A percentile compares a stretch with the other conserved stretches of the same genome.
These are phyloP conservation scores for Fraxinus velutina DNA, from an alignment of 305 asterid genomes.

Conservation along the genomic window DNA sequence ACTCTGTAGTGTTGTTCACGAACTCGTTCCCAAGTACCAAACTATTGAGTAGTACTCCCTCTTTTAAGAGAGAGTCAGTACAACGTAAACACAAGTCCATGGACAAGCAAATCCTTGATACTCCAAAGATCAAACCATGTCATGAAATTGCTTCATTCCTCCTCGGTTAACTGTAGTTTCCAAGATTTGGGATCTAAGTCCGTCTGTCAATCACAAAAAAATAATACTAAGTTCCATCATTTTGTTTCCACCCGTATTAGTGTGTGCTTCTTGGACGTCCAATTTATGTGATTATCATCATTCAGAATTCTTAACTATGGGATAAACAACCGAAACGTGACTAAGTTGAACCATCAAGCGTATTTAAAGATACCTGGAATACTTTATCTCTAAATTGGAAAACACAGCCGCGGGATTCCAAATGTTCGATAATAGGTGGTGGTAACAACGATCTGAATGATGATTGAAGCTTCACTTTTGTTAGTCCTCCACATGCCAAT, in stretches of 20 bases:
- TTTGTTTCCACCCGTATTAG: not conserved
- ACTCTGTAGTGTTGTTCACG: not conserved
- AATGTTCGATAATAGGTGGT: conserved; percentile 32
- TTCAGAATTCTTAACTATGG: not conserved
- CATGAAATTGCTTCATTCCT: conserved; percentile 16
- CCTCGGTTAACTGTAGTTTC: conserved; percentile 34
- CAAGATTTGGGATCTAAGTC: conserved; percentile 45
- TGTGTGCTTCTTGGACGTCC: not conserved
- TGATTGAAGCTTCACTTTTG: conserved; percentile 42
- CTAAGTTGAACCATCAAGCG: not conserved
- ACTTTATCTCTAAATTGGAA: conserved; percentile 42
- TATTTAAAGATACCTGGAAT: conserved; percentile 30
- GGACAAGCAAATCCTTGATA: not conserved
- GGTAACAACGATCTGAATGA: conserved; percentile 37
- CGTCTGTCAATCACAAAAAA: conserved; percentile 25
- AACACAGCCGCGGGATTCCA: conserved; percentile 45
- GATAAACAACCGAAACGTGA: not conserved
- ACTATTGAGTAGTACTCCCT: not conserved
- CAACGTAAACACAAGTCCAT: not conserved
- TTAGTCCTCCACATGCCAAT: conserved; percentile 56
- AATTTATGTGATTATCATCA: not conserved
- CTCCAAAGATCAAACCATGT: not conserved
- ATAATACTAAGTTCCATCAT: not conserved
- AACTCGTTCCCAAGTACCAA: not conserved
- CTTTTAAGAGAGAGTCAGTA: not conserved